A percentile compares a stretch with the other conserved stretches of the same genome.
These are phyloP conservation scores for Tetradesmus obliquus DNA, from an alignment of 139 green algal genomes.

Conservation along the genomic window DNA sequence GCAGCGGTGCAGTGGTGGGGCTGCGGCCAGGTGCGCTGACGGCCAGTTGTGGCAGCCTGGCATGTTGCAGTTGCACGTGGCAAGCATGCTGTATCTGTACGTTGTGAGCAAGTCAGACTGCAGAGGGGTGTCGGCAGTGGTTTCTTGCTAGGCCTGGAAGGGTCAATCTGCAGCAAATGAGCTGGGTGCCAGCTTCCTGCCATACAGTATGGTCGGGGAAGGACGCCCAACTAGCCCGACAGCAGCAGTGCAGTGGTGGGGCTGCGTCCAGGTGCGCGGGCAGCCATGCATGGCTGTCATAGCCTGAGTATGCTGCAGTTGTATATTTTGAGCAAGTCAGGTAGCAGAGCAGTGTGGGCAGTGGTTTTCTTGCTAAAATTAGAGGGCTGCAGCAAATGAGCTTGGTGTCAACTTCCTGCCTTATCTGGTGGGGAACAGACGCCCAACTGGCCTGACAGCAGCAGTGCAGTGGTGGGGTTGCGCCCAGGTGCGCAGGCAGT, in stretches of 20 bases:
- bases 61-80: no score
- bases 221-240: constrained; percentile 90
- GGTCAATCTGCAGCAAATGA: no score
- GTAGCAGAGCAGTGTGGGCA: no score
- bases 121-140: no score
- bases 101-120: no score
- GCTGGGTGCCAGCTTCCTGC: constrained; percentile 85
- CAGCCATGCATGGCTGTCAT: no score
- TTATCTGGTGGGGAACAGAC: constrained; percentile 84
- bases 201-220: constrained; percentile 83
- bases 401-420: constrained; percentile 76
- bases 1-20: constrained; percentile 74
- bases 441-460: constrained; percentile 87
- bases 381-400: no score
- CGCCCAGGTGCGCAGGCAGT: constrained; percentile 43
- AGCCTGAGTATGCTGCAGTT: no score
- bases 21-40: constrained; percentile 50
- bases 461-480: constrained; percentile 71
- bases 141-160: not conserved
- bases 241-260: constrained; percentile 76
- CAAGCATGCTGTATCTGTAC: not conserved
- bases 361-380: no score
- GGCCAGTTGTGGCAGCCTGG: no score
- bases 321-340: not conserved
- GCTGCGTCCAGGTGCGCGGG: constrained; percentile 49